Evolutionary conservation across 495 filamentous ascomycete genomes (phyloP).

Genomic region (Acidiella bohemica): DNA sequence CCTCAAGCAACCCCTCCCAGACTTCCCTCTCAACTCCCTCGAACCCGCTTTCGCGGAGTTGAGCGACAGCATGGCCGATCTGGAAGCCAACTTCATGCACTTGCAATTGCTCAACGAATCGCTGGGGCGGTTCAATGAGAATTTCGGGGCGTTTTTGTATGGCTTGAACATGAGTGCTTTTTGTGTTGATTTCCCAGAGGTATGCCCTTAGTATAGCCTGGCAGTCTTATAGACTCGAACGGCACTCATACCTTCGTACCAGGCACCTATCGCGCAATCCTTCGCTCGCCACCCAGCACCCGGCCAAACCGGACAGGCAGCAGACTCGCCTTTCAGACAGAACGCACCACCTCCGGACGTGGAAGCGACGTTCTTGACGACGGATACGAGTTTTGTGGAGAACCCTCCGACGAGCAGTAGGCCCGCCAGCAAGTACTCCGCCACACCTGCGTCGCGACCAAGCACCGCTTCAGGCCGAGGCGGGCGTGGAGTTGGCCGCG

Average conservation of each 20-base stretch:
- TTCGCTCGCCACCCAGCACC: constrained; percentile 39
- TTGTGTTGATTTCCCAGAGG: constrained; percentile 96
- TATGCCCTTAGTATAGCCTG: constrained; percentile 23
- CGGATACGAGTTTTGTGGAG: constrained; percentile 86
- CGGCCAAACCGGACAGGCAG: constrained; percentile 4
- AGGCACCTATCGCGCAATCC: constrained; percentile 57
- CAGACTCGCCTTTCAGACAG: constrained; percentile 12
- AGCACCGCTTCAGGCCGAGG: too few species aligned
- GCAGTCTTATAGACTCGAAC: too few species aligned
- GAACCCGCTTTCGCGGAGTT: constrained; percentile 88
- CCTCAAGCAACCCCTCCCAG: constrained; percentile 34
- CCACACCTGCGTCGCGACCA: constrained; percentile 9
- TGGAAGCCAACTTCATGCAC: constrained; percentile 95
- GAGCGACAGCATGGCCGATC: constrained; percentile 83
- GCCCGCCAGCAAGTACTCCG: constrained; percentile 30
- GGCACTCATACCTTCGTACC: not conserved
- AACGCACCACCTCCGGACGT: too few species aligned
- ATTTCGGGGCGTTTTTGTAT: constrained; percentile 88
- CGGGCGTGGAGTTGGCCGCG: too few species aligned
- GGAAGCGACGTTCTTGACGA: constrained; percentile 91
- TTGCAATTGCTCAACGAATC: constrained; percentile 96
- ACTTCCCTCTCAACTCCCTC: constrained; percentile 62
- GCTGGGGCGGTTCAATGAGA: constrained; percentile 84
- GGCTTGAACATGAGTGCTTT: constrained; percentile 98
- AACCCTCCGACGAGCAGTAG: constrained; percentile 65